A percentile compares a stretch with the other conserved stretches of the same genome.
Evolutionary conservation across 2,329 filamentous ascomycete genomes (phyloP).

Genomic region (Pseudogymnoascus pannorum): DNA sequence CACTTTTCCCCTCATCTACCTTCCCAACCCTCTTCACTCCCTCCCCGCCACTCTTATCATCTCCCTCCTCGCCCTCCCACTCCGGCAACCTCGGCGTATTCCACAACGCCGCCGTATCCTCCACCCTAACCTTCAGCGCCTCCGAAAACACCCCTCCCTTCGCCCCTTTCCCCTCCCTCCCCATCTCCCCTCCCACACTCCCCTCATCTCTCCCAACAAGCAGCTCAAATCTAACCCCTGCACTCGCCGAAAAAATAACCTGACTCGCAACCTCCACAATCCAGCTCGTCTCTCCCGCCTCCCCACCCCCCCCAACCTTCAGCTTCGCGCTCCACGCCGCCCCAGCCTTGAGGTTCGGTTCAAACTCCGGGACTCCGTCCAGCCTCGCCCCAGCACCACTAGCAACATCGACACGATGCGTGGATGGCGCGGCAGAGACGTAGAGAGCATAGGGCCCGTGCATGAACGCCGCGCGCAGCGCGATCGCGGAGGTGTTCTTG

Average conservation of each 20-base stretch:
- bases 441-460: constrained; percentile 92
- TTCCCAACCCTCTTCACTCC: constrained; percentile 17
- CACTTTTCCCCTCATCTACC: constrained; percentile 15
- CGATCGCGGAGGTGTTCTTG: constrained; percentile 85
- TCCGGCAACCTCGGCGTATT: constrained; percentile 79
- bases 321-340: constrained; percentile 78
- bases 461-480: constrained; percentile 88
- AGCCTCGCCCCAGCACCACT: not conserved
- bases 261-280: constrained; percentile 87
- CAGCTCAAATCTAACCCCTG: constrained; percentile 81
- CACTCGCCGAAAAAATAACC: constrained; percentile 85
- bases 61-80: constrained; percentile 33
- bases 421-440: constrained; percentile 75
- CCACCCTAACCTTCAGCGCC: constrained; percentile 68
- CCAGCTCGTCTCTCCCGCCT: constrained; percentile 55
- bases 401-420: constrained; percentile 36
- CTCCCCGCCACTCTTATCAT: constrained; percentile 20
- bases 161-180: constrained; percentile 41
- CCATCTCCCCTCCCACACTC: constrained; percentile 39
- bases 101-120: constrained; percentile 87
- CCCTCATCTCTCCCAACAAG: constrained; percentile 73
- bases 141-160: constrained; percentile 68
- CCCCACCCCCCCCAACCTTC: constrained; percentile 40
- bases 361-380: constrained; percentile 80
- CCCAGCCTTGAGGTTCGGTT: constrained; percentile 93